Percentiles rank a stretch among this genome's conserved stretches.
Evolutionary conservation across 2,329 filamentous ascomycete species (phyloP).

Genomic region (Claviceps sorghi): DNA sequence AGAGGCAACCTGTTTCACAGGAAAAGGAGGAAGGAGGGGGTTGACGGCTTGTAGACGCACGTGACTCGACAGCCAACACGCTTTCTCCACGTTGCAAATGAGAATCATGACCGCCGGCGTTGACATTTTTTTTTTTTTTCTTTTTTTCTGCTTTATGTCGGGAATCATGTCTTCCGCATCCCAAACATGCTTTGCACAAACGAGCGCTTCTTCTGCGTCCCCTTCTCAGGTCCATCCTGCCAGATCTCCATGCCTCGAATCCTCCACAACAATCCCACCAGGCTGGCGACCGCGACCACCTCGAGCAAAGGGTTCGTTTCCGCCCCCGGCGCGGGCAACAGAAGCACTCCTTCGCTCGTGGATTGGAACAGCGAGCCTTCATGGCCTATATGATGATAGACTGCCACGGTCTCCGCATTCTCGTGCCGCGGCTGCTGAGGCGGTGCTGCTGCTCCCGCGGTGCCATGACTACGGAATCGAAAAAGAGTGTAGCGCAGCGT

Average conservation of each 20-base stretch:
- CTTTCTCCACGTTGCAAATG: no score
- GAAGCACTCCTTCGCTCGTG: slow-evolving; percentile 3
- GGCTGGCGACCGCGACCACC: slow-evolving; percentile 1
- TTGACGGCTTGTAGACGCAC: no score
- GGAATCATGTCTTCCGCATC: not conserved
- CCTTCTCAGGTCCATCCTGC: not conserved
- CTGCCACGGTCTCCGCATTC: not conserved
- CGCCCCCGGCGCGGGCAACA: not conserved
- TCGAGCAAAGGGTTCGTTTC: not conserved
- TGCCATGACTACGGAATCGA: not conserved
- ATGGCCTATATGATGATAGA: slow-evolving; percentile 4
- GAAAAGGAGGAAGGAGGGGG: no score
- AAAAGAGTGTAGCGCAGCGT: slow-evolving; percentile 4
- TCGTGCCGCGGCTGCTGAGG: not conserved
- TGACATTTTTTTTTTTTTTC: no score
- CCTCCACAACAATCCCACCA: slow-evolving; percentile 3
- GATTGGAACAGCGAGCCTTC: not conserved
- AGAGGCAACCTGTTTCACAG: no score
- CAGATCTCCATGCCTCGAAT: slow-evolving; percentile 1
- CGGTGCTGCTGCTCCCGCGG: not conserved
- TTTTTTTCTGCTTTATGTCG: no score
- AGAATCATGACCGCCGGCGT: no score
- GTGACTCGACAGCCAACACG: no score
- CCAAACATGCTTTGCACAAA: not conserved
- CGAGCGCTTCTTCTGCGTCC: not conserved